Evolutionary conservation across 2,329 filamentous ascomycete genomes (phyloP).

Genomic region (Pestalotiopsis fici): DNA sequence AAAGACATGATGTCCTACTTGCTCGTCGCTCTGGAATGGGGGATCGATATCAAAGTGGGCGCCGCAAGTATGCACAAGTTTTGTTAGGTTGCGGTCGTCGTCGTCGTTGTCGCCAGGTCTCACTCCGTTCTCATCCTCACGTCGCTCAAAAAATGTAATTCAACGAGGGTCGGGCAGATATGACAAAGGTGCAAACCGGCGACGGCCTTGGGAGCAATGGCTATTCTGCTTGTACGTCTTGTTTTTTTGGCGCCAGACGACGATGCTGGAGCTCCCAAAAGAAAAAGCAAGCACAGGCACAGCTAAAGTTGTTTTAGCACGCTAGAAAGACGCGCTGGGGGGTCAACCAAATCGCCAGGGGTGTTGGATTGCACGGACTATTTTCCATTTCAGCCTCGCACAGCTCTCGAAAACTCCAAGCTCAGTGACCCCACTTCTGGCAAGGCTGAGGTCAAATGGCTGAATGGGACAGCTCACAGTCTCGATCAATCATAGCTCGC

Average conservation of each 20-base stretch:
- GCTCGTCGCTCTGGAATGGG: conserved; percentile 13
- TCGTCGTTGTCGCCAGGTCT: conserved; percentile 2
- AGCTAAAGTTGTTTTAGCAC: background rate
- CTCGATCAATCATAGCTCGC: background rate
- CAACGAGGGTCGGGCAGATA: background rate
- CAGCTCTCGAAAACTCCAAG: background rate
- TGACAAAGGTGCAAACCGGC: background rate
- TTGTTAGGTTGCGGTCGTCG: too few species aligned
- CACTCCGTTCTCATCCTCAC: conserved; percentile 4
- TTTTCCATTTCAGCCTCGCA: background rate
- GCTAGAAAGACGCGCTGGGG: background rate
- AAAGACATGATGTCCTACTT: conserved; percentile 29
- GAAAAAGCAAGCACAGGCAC: background rate
- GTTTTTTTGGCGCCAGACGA: background rate
- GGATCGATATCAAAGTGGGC: background rate
- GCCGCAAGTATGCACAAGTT: background rate
- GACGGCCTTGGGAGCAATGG: background rate
- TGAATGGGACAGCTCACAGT: background rate
- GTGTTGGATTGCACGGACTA: background rate
- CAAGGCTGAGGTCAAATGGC: background rate
- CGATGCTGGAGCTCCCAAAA: background rate
- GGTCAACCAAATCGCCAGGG: background rate
- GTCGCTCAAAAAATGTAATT: background rate
- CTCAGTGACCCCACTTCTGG: background rate
- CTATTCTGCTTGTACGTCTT: background rate